These are phyloP conservation scores for Alectoria sarmentosa DNA, from an alignment of 495 filamentous ascomycete species.

Conservation along the genomic window DNA sequence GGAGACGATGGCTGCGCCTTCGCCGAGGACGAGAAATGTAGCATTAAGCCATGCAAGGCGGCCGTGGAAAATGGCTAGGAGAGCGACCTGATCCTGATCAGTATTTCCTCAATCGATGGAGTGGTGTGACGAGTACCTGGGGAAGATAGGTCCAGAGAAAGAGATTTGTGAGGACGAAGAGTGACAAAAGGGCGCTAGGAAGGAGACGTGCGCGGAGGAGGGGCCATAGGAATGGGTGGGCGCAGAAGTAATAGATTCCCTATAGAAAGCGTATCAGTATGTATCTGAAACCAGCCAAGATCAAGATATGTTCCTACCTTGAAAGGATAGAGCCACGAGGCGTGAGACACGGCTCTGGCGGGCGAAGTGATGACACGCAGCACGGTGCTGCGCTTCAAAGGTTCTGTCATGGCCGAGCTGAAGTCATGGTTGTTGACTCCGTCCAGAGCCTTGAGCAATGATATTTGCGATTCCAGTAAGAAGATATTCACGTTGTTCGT, in stretches of 20 bases:
- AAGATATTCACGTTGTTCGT: neutral
- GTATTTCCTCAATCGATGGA: neutral
- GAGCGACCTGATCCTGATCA: conserved; percentile 52
- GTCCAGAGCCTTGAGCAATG: neutral
- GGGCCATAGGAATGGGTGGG: conserved; percentile 57
- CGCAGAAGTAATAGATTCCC: conserved; percentile 55
- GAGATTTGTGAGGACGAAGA: conserved; percentile 53
- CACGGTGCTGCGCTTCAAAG: neutral
- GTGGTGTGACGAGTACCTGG: neutral
- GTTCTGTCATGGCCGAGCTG: neutral
- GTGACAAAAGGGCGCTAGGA: conserved; percentile 50
- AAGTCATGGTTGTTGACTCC: neutral
- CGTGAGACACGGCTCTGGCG: conserved; percentile 24
- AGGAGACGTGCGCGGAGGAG: conserved; percentile 52
- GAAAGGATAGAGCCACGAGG: conserved; percentile 51
- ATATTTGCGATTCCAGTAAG: neutral
- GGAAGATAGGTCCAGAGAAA: conserved; percentile 46
- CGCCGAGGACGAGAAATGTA: conserved; percentile 58
- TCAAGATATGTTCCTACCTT: conserved; percentile 33
- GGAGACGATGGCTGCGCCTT: conserved; percentile 54
- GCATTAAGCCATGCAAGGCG: conserved; percentile 54
- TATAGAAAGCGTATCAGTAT: conserved; percentile 22
- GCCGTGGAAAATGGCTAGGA: conserved; percentile 57
- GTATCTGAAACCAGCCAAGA: too few species aligned
- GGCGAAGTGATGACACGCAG: neutral